These are phyloP conservation scores for Passalora sequoiae DNA, from an alignment of 2,329 filamentous ascomycete genomes.

Conservation along the genomic window DNA sequence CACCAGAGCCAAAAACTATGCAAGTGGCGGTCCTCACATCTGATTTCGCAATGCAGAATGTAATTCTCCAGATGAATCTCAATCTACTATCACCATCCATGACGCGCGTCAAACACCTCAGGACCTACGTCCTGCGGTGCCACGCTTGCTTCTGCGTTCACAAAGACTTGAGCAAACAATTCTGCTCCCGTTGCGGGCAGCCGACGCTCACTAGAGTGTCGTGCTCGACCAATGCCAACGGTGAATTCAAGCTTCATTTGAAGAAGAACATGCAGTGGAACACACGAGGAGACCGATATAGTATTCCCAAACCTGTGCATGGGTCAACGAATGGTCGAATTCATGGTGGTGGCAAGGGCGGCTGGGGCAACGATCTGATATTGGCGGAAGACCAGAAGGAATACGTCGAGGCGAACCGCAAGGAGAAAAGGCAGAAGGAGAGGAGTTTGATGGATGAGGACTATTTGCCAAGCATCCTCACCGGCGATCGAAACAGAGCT, in stretches of 20 bases:
- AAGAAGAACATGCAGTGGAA: conserved; percentile 97
- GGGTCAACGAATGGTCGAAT: conserved; percentile 72
- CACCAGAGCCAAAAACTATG: conserved; percentile 58
- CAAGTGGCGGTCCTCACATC: conserved; percentile 89
- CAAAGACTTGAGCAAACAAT: conserved; percentile 80
- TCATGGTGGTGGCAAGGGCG: conserved; percentile 69
- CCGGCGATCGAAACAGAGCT: conserved; percentile 63
- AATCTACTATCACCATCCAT: conserved; percentile 76
- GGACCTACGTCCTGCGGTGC: conserved; percentile 85
- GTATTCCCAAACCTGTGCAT: conserved; percentile 81
- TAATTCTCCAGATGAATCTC: conserved; percentile 88
- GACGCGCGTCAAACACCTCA: conserved; percentile 74
- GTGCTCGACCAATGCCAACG: conserved; percentile 75
- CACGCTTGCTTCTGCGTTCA: conserved; percentile 86
- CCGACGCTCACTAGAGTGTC: conserved; percentile 77
- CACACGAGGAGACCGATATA: conserved; percentile 84
- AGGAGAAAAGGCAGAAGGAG: conserved; percentile 61
- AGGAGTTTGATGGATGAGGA: conserved; percentile 93
- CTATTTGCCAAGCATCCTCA: conserved; percentile 79
- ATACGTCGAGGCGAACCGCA: conserved; percentile 60
- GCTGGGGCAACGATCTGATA: conserved; percentile 80
- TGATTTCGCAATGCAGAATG: conserved; percentile 98
- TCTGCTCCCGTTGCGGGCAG: conserved; percentile 87
- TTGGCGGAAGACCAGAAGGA: conserved; percentile 96
- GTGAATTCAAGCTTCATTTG: conserved; percentile 77